These are phyloP conservation scores for Fragaria vesca DNA, from an alignment of 306 rosid species.

Conservation along the genomic window DNA sequence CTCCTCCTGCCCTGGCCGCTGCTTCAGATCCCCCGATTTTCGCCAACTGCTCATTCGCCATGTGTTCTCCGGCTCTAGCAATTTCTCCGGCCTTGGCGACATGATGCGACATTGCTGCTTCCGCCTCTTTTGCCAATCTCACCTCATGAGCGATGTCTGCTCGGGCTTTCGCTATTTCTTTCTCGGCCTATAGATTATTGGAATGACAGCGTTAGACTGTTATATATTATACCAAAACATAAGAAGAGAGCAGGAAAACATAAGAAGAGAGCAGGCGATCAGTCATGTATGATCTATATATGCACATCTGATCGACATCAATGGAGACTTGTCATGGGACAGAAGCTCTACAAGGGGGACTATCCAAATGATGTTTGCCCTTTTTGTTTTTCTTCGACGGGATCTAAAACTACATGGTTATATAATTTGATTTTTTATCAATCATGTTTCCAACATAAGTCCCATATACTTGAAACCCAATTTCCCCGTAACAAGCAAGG, in stretches of 20 bases:
- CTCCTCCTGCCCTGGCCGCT: background rate
- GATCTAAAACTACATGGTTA: too few relatives aligned
- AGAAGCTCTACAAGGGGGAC: too few relatives aligned
- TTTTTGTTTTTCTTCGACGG: too few relatives aligned
- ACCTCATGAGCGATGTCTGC: constrained; percentile 65
- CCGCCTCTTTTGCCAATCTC: constrained; percentile 75
- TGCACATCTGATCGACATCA: too few relatives aligned
- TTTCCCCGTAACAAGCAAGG: too few relatives aligned
- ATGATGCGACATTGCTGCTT: constrained; percentile 62
- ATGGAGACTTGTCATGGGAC: background rate
- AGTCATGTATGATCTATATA: background rate
- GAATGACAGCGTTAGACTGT: background rate
- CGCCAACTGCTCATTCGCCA: constrained; percentile 17
- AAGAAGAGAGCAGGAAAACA: too few relatives aligned
- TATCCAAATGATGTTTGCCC: too few relatives aligned
- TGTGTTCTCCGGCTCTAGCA: constrained; percentile 20
- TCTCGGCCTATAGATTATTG: constrained; percentile 47
- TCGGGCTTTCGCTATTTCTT: constrained; percentile 60
- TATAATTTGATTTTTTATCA: too few relatives aligned
- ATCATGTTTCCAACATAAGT: too few relatives aligned
- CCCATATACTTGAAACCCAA: too few relatives aligned
- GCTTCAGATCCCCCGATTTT: constrained; percentile 22
- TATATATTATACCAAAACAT: background rate
- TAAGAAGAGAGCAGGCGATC: background rate
- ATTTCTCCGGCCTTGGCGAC: constrained; percentile 49